A percentile compares a stretch with the other conserved stretches of the same genome.
Evolutionary conservation across 208 protist genomes (phyloP).

Genomic region (Vickermania spadyakhi): DNA sequence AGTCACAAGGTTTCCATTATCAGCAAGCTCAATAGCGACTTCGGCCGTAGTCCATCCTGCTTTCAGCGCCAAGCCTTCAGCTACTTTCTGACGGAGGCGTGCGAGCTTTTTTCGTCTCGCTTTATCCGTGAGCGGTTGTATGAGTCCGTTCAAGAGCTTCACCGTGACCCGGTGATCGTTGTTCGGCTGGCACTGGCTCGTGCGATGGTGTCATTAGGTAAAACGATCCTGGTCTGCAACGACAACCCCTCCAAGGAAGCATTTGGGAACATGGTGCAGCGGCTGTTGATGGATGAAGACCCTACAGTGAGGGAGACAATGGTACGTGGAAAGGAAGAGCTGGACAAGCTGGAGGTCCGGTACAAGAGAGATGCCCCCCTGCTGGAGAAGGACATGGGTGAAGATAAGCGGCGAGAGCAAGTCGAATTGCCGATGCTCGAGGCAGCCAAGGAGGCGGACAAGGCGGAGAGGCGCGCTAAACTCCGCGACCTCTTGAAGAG

Average conservation of each 20-base stretch:
- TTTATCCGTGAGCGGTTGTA: conserved; percentile 79
- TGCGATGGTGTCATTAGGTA: conserved; percentile 29
- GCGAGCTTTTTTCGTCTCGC: conserved; percentile 55
- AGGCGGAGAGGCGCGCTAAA: conserved; percentile 78
- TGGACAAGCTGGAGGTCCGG: conserved; percentile 20
- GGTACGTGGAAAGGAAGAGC: conserved; percentile 18
- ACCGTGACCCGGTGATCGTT: conserved; percentile 62
- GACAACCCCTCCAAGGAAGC: conserved; percentile 47
- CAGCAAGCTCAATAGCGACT: conserved; percentile 75
- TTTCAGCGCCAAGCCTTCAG: conserved; percentile 68
- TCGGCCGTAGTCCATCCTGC: conserved; percentile 51
- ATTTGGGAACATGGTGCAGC: conserved; percentile 61
- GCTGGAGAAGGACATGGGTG: conserved; percentile 27
- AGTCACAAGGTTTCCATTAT: conserved; percentile 67
- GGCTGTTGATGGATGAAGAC: conserved; percentile 67
- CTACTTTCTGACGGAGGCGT: conserved; percentile 40
- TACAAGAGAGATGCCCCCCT: conserved; percentile 9
- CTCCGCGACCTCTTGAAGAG: conserved; percentile 78
- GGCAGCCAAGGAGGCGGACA: conserved; percentile 81
- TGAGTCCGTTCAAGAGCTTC: conserved; percentile 65
- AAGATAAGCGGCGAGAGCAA: conserved; percentile 58
- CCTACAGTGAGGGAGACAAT: conserved; percentile 46
- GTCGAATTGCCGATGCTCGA: conserved; percentile 67
- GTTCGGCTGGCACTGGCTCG: conserved; percentile 62
- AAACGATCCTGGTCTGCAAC: conserved; percentile 22